Percentiles rank a stretch among this genome's conserved stretches.
phyloP scores from a whole-genome alignment of 2,329 filamentous ascomycete genomes.

The Neopestalotiopsis rosae region DNA sequence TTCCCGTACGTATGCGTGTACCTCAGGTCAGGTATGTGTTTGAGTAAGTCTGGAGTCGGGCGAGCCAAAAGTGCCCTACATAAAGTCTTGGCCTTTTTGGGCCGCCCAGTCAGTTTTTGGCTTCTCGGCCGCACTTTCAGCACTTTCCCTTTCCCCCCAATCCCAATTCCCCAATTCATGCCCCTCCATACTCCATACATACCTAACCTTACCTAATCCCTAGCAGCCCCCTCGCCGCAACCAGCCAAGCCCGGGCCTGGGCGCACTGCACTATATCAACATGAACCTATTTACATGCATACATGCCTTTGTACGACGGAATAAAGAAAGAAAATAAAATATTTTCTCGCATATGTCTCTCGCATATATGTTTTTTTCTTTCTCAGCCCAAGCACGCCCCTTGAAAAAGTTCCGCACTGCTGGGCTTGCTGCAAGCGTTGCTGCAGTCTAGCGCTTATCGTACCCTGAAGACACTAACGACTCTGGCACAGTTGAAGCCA shows the following conservation, averaged over 20 bases:
- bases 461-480: no score
- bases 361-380: no score
- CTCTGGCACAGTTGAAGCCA: no score
- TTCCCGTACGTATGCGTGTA: not conserved
- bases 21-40: not conserved
- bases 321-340: no score
- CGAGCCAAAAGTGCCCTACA: slow-evolving; percentile 10
- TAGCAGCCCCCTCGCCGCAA: no score
- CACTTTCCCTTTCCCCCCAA: not conserved
- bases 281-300: no score
- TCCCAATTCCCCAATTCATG: not conserved
- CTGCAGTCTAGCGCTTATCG: no score
- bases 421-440: not conserved
- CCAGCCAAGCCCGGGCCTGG: no score
- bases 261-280: no score
- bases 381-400: not conserved
- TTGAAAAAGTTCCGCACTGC: not conserved
- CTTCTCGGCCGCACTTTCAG: not conserved
- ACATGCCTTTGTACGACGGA: no score
- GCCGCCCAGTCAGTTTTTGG: not conserved
- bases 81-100: not conserved
- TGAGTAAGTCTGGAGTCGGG: not conserved
- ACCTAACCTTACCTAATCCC: no score
- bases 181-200: not conserved
- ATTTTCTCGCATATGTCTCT: no score